These are phyloP conservation scores for Aspergillus incahuasiensis DNA, from an alignment of 495 filamentous ascomycete species.

Conservation along the genomic window DNA sequence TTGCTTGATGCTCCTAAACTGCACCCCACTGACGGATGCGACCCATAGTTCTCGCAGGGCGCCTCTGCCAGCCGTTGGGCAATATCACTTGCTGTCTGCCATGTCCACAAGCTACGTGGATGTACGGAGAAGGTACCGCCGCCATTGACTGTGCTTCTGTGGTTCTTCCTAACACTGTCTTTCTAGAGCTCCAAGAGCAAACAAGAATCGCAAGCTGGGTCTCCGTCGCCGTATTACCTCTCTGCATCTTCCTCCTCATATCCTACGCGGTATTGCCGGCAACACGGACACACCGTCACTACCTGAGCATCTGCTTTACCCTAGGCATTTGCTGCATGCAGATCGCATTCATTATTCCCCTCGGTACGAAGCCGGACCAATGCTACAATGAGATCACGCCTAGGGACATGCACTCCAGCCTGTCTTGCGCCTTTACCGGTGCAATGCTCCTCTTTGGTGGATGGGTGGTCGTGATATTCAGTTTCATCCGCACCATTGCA, in stretches of 20 bases:
- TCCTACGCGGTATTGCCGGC: conserved; percentile 80
- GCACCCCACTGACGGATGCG: conserved; percentile 3
- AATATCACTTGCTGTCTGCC: conserved; percentile 74
- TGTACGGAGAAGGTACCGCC: conserved; percentile 70
- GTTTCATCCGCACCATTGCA: conserved; percentile 82
- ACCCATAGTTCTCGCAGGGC: conserved; percentile 59
- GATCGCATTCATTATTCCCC: conserved; percentile 81
- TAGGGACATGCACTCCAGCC: conserved; percentile 79
- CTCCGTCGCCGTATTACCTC: conserved; percentile 66
- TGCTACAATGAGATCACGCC: conserved; percentile 91
- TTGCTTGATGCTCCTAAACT: not conserved
- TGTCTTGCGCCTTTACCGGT: conserved; percentile 84
- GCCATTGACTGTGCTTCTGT: not conserved
- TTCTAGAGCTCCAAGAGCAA: conserved; percentile 28
- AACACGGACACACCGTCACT: conserved; percentile 89
- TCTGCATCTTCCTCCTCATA: conserved; percentile 70
- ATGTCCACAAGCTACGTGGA: conserved; percentile 80
- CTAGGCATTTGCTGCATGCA: conserved; percentile 70
- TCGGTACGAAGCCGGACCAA: conserved; percentile 72
- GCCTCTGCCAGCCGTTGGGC: conserved; percentile 55
- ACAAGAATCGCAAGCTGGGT: conserved; percentile 69
- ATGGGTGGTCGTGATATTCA: conserved; percentile 77
- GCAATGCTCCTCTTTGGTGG: conserved; percentile 81
- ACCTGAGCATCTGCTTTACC: conserved; percentile 82
- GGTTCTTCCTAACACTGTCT: not conserved